Base-by-base conservation (phyloP, 1,139 yeast genomes). In the Candida pseudoviswanathii region DNA sequence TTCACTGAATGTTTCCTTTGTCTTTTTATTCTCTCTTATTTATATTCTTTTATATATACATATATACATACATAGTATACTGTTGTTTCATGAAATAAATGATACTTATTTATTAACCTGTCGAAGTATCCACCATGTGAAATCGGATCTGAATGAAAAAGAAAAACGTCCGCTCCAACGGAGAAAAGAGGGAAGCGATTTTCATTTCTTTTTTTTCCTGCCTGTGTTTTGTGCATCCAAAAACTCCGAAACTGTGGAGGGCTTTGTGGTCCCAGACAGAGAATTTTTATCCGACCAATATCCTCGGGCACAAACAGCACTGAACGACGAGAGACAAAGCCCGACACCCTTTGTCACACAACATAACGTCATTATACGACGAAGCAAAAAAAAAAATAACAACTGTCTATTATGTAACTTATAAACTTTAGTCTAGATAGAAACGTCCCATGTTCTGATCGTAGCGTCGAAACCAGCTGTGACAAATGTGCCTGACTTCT, bases 391-490 rank as follows among this genome's bases (percentile, higher is more conserved):
- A 31, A 42, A 42, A 31, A 21, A 38, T n/a, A n/a, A n/a, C n/a
- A n/a, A 30, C 8, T 33, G 24, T 32, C 25, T 34, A 34, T 34
- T 34, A n/a, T 9, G 9, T 31, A 6, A 2, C 9, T 36, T 22
- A 27, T 37, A 25, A n/a, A n/a, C n/a, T 37, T 36, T 8, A 29
- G 5, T 43, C 50, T 50, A 48, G 41, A 43, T 37, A 8, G 31
- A 26, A 10, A 82, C 80, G 6, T 64, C 60, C 98, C 98, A 95
- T 34, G 76, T 70, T 69, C 88, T 92, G 50, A 92, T 75, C 43
- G 86, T 78, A 2, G 95, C 91, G 64, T 94, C 99, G 16, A 84
- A 73, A 30, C 99, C 99, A 22, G 82, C 84, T 52, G 87, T 83
- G 5, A 83, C 81, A 44, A 92, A 66, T 21, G 72, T 69, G 1